These are phyloP conservation scores for Phytophthora melonis DNA, from an alignment of 352 stramenopile species.

Conservation along the genomic window DNA sequence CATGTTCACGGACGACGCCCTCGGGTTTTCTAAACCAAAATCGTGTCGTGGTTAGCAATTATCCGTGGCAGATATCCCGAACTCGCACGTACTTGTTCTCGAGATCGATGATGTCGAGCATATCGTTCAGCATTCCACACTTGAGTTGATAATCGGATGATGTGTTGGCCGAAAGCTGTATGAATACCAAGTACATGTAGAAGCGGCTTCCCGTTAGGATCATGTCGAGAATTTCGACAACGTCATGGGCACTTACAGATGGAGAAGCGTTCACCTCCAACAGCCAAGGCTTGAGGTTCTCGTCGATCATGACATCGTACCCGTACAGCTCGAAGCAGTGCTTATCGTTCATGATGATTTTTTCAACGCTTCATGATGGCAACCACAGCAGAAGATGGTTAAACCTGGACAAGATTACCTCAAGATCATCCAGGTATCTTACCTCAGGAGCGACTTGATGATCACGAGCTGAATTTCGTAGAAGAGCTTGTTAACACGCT, in stretches of 20 bases:
- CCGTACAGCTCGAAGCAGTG: slow-evolving; percentile 97
- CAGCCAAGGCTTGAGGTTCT: slow-evolving; percentile 92
- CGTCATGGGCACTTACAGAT: slow-evolving; percentile 53
- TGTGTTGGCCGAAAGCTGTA: slow-evolving; percentile 91
- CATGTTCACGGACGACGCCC: slow-evolving; percentile 53
- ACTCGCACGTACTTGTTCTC: slow-evolving; percentile 73
- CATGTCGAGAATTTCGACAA: background rate
- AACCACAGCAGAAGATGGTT: background rate
- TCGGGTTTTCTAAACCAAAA: slow-evolving; percentile 35
- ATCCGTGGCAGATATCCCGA: background rate
- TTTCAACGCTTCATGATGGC: slow-evolving; percentile 72
- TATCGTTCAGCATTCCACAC: slow-evolving; percentile 94
- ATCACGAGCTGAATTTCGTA: slow-evolving; percentile 92
- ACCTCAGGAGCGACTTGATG: slow-evolving; percentile 86
- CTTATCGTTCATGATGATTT: slow-evolving; percentile 96
- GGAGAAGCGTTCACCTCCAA: slow-evolving; percentile 95
- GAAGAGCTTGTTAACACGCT: slow-evolving; percentile 88
- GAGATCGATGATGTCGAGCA: slow-evolving; percentile 95
- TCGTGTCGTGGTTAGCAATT: background rate
- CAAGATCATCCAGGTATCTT: background rate
- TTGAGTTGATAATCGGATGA: slow-evolving; percentile 94
- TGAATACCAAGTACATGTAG: background rate
- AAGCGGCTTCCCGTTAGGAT: background rate
- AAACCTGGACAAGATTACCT: background rate
- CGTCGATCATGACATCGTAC: slow-evolving; percentile 94